A percentile compares a stretch with the other conserved stretches of the same genome.
Evolutionary conservation across 2,329 filamentous ascomycete genomes (phyloP).

Genomic region (Alternaria burnsii): DNA sequence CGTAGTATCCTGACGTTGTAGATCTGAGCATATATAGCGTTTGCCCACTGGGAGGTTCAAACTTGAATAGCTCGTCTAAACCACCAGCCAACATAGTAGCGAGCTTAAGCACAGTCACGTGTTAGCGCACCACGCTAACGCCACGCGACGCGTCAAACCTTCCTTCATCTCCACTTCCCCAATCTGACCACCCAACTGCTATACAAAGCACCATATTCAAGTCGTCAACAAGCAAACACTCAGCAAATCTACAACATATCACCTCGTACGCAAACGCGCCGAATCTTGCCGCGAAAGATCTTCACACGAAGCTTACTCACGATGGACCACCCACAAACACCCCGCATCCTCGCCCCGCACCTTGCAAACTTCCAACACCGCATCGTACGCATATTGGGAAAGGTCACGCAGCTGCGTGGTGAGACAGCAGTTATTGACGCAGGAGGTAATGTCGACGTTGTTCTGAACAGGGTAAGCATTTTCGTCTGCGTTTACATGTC

Average conservation of each 20-base stretch:
- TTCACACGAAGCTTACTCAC: background rate
- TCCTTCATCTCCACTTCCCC: background rate
- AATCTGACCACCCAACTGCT: background rate
- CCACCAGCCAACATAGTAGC: background rate
- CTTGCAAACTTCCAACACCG: conserved; percentile 75
- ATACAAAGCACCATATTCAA: background rate
- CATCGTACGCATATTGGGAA: conserved; percentile 86
- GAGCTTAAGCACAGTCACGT: conserved; percentile 13
- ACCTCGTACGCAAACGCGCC: background rate
- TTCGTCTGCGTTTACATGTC: background rate
- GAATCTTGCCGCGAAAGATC: background rate
- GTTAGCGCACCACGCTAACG: conserved; percentile 16
- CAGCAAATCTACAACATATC: background rate
- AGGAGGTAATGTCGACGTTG: conserved; percentile 75
- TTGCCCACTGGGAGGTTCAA: background rate
- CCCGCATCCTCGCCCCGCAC: conserved; percentile 82
- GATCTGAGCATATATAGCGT: background rate
- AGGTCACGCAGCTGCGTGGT: conserved; percentile 81
- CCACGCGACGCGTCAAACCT: conserved; percentile 19
- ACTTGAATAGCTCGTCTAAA: background rate
- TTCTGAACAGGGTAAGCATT: conserved; percentile 73
- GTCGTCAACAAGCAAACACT: background rate
- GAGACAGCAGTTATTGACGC: conserved; percentile 83
- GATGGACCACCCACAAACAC: conserved; percentile 61
- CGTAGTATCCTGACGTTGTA: background rate